phyloP scores from a whole-genome alignment of 164 flowering plant genomes.

The Sedum album region DNA sequence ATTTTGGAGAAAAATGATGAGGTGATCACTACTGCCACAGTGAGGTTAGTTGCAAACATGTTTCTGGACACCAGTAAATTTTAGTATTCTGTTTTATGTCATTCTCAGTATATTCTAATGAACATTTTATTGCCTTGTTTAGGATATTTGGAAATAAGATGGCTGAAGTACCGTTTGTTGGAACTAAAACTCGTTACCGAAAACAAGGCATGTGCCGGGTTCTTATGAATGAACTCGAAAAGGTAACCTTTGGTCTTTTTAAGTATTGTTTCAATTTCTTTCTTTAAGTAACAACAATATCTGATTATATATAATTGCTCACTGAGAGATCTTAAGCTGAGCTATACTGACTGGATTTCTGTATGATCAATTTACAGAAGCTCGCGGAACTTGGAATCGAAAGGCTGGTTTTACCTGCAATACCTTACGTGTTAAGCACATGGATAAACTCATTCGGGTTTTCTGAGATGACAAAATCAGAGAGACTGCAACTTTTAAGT shows the following conservation, averaged over 20 bases:
- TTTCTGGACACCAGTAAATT: too few species aligned
- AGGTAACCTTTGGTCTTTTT: slow-evolving; percentile 11
- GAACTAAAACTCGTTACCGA: slow-evolving; percentile 65
- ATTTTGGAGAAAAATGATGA: slow-evolving; percentile 70
- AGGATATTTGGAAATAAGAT: slow-evolving; percentile 68
- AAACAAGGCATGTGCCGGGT: slow-evolving; percentile 84
- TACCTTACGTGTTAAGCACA: slow-evolving; percentile 38
- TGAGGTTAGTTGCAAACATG: slow-evolving; percentile 53
- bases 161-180: slow-evolving; percentile 88
- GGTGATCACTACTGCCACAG: slow-evolving; percentile 54
- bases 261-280: neutral
- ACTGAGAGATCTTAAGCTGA: neutral
- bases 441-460: slow-evolving; percentile 83
- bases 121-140: slow-evolving; percentile 12
- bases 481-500: slow-evolving; percentile 41
- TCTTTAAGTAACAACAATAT: neutral
- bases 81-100: neutral
- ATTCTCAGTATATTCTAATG: neutral
- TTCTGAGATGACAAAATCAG: slow-evolving; percentile 37
- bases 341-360: slow-evolving; percentile 4
- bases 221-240: slow-evolving; percentile 67
- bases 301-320: neutral
- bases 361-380: slow-evolving; percentile 30
- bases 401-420: slow-evolving; percentile 74
- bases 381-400: slow-evolving; percentile 64